These are phyloP conservation scores for Erythrobasidium hasegawianum DNA, from an alignment of 1,284 basidiomycete species.

Conservation along the genomic window DNA sequence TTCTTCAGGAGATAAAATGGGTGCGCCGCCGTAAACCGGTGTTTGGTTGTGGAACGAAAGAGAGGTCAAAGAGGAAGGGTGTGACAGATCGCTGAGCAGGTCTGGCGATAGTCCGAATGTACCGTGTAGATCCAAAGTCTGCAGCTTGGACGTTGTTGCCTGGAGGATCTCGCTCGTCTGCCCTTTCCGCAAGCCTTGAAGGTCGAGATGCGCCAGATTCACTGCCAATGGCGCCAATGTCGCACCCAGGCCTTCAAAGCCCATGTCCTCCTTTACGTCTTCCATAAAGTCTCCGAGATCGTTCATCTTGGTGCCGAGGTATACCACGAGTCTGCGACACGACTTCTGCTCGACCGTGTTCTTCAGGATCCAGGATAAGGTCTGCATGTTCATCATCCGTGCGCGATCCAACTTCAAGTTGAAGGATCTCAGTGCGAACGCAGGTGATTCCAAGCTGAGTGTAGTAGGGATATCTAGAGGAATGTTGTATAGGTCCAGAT, in stretches of 20 bases:
- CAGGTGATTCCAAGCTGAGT: not conserved
- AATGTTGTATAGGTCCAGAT: constrained; percentile 13
- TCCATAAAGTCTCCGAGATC: not conserved
- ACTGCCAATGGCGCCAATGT: constrained; percentile 7
- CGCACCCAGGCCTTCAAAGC: constrained; percentile 6
- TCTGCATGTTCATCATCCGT: constrained; percentile 1
- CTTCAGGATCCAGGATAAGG: constrained; percentile 17
- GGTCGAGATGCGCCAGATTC: constrained; percentile 5
- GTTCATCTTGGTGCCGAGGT: constrained; percentile 12
- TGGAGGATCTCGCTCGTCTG: constrained; percentile 15
- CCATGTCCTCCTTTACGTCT: constrained; percentile 3
- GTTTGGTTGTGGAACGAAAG: not conserved
- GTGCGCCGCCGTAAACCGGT: not conserved
- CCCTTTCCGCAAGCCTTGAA: constrained; percentile 18
- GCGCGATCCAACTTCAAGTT: constrained; percentile 2
- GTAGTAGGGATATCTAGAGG: constrained; percentile 9
- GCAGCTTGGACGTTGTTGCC: not conserved
- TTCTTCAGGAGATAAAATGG: not conserved
- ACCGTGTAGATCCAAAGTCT: constrained; percentile 3
- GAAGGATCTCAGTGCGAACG: constrained; percentile 5
- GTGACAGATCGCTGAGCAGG: constrained; percentile 9
- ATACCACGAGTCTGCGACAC: not conserved
- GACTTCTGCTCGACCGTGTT: not conserved
- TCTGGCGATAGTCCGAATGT: constrained; percentile 15
- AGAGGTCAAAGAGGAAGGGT: not conserved